These are phyloP conservation scores for Phytophthora sp. DNA, from an alignment of 352 stramenopile species.

Conservation along the genomic window DNA sequence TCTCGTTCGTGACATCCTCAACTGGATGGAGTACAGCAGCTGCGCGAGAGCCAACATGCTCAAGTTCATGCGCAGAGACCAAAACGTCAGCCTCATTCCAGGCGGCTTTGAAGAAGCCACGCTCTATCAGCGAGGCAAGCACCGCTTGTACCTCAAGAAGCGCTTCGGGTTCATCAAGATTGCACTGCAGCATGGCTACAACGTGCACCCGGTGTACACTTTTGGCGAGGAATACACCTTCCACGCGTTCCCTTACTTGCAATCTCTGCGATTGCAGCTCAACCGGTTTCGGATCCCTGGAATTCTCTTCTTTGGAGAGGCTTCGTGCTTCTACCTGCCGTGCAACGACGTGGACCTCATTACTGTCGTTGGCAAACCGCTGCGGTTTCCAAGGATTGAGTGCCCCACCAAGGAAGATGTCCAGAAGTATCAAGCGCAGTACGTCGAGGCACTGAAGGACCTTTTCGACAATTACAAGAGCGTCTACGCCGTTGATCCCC, in stretches of 20 bases:
- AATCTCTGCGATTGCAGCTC: slow-evolving; percentile 71
- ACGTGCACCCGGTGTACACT: slow-evolving; percentile 88
- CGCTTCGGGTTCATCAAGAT: slow-evolving; percentile 94
- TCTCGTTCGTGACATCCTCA: slow-evolving; percentile 59
- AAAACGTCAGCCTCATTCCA: slow-evolving; percentile 86
- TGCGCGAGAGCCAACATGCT: slow-evolving; percentile 59
- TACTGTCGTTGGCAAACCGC: slow-evolving; percentile 88
- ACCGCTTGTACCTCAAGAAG: slow-evolving; percentile 91
- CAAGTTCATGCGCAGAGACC: slow-evolving; percentile 48
- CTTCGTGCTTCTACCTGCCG: slow-evolving; percentile 87
- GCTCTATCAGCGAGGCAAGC: slow-evolving; percentile 70
- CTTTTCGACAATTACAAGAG: slow-evolving; percentile 90
- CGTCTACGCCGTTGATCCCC: slow-evolving; percentile 73
- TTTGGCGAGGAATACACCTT: slow-evolving; percentile 92
- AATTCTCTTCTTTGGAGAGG: slow-evolving; percentile 73
- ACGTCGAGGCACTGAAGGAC: slow-evolving; percentile 76
- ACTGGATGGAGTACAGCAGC: slow-evolving; percentile 64
- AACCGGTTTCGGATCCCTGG: slow-evolving; percentile 86
- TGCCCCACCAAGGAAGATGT: slow-evolving; percentile 90
- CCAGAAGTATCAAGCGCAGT: slow-evolving; percentile 87
- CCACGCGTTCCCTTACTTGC: slow-evolving; percentile 81
- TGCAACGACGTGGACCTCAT: slow-evolving; percentile 72
- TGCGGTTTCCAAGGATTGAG: slow-evolving; percentile 87
- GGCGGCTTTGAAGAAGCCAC: slow-evolving; percentile 95
- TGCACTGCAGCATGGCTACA: slow-evolving; percentile 89